These are phyloP conservation scores for Thalassiosira profunda DNA, from an alignment of 108 stramenopile genomes.

Conservation along the genomic window DNA sequence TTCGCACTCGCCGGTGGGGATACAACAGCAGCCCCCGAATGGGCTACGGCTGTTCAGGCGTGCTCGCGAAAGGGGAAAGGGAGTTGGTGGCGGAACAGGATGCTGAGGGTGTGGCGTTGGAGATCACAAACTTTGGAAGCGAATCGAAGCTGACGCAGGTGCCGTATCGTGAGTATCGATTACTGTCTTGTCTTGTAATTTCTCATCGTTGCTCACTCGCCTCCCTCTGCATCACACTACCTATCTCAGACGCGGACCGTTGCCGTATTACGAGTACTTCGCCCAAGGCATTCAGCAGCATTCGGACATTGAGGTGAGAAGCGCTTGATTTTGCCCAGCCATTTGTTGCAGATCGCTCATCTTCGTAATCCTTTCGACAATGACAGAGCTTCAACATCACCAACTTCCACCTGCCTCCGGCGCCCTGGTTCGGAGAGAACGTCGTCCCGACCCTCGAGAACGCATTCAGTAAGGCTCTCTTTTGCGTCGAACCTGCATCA, in stretches of 20 bases:
- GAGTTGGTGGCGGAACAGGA: background rate
- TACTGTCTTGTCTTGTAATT: background rate
- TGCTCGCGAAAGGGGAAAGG: background rate
- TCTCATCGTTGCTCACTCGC: background rate
- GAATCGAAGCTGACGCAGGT: background rate
- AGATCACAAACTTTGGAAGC: background rate
- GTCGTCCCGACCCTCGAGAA: background rate
- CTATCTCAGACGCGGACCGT: background rate
- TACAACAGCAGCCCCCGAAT: too few species aligned
- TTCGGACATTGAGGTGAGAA: background rate
- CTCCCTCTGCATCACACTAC: background rate
- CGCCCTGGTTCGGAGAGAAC: background rate
- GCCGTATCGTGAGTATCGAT: background rate
- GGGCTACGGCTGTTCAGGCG: too few species aligned
- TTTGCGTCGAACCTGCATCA: background rate
- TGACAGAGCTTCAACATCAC: background rate
- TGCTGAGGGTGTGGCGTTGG: background rate
- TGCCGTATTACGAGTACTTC: conserved; percentile 21
- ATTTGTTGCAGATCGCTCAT: too few species aligned
- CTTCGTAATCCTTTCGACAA: too few species aligned
- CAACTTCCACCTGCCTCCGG: background rate
- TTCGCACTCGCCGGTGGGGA: too few species aligned
- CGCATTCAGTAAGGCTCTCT: background rate
- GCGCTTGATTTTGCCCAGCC: too few species aligned
- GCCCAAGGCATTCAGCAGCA: conserved; percentile 1